Evolutionary conservation across 1,284 basidiomycete genomes (phyloP), one percentile per base, ranked within the genome.

Genomic region (Malassezia obtusa): DNA sequence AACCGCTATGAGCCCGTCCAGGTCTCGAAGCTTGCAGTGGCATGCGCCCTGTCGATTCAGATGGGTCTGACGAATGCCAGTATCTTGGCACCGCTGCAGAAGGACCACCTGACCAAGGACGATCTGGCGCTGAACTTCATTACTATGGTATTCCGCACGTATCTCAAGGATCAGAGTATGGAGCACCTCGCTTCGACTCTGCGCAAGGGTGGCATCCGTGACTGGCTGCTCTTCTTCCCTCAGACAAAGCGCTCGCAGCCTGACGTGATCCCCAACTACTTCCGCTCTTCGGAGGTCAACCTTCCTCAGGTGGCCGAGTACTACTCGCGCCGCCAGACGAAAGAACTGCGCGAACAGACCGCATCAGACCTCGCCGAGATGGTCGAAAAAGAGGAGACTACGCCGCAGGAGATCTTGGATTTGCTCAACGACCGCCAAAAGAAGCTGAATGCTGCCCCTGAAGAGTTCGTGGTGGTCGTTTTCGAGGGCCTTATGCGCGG

Each of bases 71-170:
- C 83, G 57, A 81, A 80, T 59, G 82, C 86, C 15, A 79, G 81
- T 65, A 87, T 86, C 73, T 79, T 96, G 48, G 80, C 82, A 68
- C 84, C 82, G 74, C 78, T 96, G 65, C 84, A 86, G 63, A 92
- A 89, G 76, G 91, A 95, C 65, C 89, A 94, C 74, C 81, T 96
- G 58, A 81, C 91, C 71, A 95, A 95, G 78, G 90, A 95, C 65
- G 65, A 62, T 67, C 79, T 88, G 50, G 82, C 87, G 32, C 77
- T 90, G 62, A 79, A 78, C 64, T 83, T 90, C 59, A 75, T 95
- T 66, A 86, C 85, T 35, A 76, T 80, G 59, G 81, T 92, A 73
- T 85, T 91, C 78, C 83, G 83, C 45, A 80, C 85, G 3, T 91
- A 85, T 77, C 80, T 92, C 49, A 71, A 79, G 36, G 83, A 85